These are phyloP conservation scores for Lagenidium sp. DNA, from an alignment of 352 stramenopile species.

Conservation along the genomic window DNA sequence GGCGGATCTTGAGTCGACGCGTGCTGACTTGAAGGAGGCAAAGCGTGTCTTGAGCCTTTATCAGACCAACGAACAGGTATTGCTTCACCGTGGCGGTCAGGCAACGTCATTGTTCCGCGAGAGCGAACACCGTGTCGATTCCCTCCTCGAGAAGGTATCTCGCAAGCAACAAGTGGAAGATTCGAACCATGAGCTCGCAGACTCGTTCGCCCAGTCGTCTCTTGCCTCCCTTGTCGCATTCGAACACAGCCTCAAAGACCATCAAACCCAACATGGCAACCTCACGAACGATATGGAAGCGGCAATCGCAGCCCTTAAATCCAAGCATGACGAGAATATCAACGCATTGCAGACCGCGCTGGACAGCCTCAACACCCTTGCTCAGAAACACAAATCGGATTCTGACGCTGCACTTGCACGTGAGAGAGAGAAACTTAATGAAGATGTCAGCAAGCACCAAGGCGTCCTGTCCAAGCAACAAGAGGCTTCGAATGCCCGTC, in stretches of 20 bases:
- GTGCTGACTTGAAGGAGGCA: conserved; percentile 4
- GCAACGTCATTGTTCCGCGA: conserved; percentile 46
- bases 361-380: conserved; percentile 15
- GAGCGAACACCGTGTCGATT: conserved; percentile 34
- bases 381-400: conserved; percentile 5
- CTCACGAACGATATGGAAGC: conserved; percentile 32
- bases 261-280: conserved; percentile 37
- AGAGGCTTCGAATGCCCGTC: conserved; percentile 4
- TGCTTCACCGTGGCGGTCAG: conserved; percentile 40
- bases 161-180: conserved; percentile 34
- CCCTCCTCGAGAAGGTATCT: conserved; percentile 50
- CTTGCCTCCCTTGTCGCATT: conserved; percentile 34
- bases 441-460: conserved; percentile 3
- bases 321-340: conserved; percentile 27
- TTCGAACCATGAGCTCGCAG: conserved; percentile 37
- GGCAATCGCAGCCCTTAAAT: conserved; percentile 37
- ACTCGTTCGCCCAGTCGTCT: conserved; percentile 30
- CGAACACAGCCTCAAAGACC: conserved; percentile 28
- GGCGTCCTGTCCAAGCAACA: conserved; percentile 1
- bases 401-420: conserved; percentile 1
- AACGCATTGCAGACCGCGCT: conserved; percentile 11
- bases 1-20: neutral
- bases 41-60: conserved; percentile 32
- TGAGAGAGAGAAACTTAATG: neutral
- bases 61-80: conserved; percentile 38